These are phyloP conservation scores for Leucosporidium scottii DNA, from an alignment of 768 basidiomycete species.

Conservation along the genomic window DNA sequence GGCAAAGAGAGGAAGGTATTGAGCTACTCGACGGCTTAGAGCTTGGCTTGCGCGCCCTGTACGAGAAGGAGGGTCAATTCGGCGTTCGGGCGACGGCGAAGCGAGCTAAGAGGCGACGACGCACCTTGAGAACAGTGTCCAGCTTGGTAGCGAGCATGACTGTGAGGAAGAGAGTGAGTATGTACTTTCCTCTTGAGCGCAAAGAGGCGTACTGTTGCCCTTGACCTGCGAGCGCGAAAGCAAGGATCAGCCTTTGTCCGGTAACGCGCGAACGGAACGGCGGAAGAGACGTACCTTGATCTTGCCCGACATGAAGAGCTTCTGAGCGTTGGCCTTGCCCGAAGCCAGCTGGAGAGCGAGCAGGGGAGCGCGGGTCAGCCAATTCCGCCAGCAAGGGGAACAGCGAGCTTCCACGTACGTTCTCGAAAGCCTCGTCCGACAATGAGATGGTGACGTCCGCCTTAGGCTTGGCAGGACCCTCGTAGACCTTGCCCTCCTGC, in stretches of 20 bases:
- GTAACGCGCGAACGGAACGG: too few relatives aligned
- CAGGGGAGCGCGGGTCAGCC: constrained; percentile 58
- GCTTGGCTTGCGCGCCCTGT: constrained; percentile 31
- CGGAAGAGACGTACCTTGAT: constrained; percentile 51
- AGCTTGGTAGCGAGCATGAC: constrained; percentile 91
- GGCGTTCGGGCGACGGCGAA: background rate
- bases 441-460: constrained; percentile 49
- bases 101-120: constrained; percentile 26
- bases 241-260: constrained; percentile 1
- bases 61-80: background rate
- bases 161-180: background rate
- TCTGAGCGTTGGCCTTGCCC: constrained; percentile 84
- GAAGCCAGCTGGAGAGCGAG: constrained; percentile 52
- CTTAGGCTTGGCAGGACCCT: constrained; percentile 63
- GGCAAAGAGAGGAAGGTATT: too few relatives aligned
- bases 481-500: constrained; percentile 62
- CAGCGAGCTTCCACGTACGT: background rate
- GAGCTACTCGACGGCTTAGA: background rate
- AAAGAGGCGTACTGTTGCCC: constrained; percentile 53
- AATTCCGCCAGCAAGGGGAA: background rate
- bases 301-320: constrained; percentile 92
- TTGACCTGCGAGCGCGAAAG: constrained; percentile 46
- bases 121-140: constrained; percentile 69
- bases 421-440: constrained; percentile 26
- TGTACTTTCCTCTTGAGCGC: background rate